These are phyloP conservation scores for Vitis rupestris DNA, from an alignment of 164 flowering plant genomes.

Conservation along the genomic window DNA sequence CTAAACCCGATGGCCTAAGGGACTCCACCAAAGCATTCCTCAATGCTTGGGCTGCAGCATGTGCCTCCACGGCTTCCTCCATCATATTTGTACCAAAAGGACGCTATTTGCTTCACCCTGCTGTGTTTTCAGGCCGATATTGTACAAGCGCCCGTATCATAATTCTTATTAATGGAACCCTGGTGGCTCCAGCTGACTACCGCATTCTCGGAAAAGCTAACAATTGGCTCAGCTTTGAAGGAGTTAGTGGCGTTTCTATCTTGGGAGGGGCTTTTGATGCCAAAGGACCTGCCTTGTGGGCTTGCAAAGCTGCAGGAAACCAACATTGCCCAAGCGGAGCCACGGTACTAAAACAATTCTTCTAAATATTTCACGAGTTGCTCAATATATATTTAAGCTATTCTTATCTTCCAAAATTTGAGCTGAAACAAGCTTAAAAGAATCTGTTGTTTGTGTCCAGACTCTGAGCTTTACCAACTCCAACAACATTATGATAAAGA, in stretches of 20 bases:
- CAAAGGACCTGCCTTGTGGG: constrained; percentile 23
- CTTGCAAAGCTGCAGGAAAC: constrained; percentile 15
- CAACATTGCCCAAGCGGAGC: constrained; percentile 22
- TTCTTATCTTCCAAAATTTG: too few relatives aligned
- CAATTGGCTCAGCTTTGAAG: constrained; percentile 20
- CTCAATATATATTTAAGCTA: too few relatives aligned
- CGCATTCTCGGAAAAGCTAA: constrained; percentile 1
- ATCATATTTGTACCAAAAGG: constrained; percentile 19
- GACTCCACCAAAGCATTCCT: constrained; percentile 18
- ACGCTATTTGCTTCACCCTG: constrained; percentile 13
- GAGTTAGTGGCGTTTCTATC: constrained; percentile 16
- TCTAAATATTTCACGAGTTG: background rate
- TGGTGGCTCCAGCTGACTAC: constrained; percentile 24
- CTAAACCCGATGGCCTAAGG: constrained; percentile 13
- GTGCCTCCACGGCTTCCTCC: constrained; percentile 1
- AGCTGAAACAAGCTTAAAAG: background rate
- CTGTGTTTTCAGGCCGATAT: constrained; percentile 4
- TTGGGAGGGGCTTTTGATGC: constrained; percentile 24
- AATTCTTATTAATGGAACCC: constrained; percentile 15
- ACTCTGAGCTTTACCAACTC: constrained; percentile 17
- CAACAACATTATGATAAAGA: constrained; percentile 16
- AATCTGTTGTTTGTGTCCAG: constrained; percentile 14
- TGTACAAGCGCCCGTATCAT: constrained; percentile 13
- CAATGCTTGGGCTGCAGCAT: constrained; percentile 19
- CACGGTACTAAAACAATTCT: constrained; percentile 13